phyloP scores from a whole-genome alignment of 2,329 filamentous ascomycete species.

The Huntiella abstrusa region DNA sequence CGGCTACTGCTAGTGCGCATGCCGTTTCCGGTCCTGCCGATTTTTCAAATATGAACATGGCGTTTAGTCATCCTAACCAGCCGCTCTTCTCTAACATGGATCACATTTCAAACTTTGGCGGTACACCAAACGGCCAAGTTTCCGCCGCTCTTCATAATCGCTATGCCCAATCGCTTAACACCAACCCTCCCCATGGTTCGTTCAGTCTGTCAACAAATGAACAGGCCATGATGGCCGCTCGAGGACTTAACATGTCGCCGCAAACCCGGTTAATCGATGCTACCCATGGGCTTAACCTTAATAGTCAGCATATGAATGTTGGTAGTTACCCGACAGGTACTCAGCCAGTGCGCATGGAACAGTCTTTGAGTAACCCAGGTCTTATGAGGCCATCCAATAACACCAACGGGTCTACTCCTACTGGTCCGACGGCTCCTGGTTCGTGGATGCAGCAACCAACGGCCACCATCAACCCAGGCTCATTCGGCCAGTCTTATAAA shows the following conservation, averaged over 20 bases:
- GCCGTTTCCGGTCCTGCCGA: slow-evolving; percentile 36
- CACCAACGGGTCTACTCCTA: neutral
- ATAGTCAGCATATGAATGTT: slow-evolving; percentile 13
- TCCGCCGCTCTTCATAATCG: slow-evolving; percentile 53
- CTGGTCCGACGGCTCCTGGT: neutral
- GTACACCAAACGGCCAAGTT: slow-evolving; percentile 77
- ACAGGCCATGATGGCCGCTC: slow-evolving; percentile 11
- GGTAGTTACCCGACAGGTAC: slow-evolving; percentile 42
- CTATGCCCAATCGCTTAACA: slow-evolving; percentile 31
- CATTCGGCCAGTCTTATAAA: slow-evolving; percentile 68
- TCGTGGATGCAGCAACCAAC: slow-evolving; percentile 33
- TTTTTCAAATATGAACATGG: slow-evolving; percentile 38
- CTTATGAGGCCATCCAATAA: neutral
- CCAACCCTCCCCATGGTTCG: slow-evolving; percentile 52
- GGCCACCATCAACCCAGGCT: slow-evolving; percentile 33
- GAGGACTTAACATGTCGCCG: neutral
- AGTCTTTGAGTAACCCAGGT: neutral
- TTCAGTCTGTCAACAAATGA: neutral
- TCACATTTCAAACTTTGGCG: slow-evolving; percentile 67
- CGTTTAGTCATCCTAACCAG: slow-evolving; percentile 25
- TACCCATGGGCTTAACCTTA: neutral
- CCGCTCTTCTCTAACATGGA: slow-evolving; percentile 27
- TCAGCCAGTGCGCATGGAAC: slow-evolving; percentile 42
- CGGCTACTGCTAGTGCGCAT: slow-evolving; percentile 30
- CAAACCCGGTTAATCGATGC: neutral